A percentile compares a stretch with the other conserved stretches of the same genome.
phyloP scores from a whole-genome alignment of 495 filamentous ascomycete species.

The Neurospora tetrasperma region DNA sequence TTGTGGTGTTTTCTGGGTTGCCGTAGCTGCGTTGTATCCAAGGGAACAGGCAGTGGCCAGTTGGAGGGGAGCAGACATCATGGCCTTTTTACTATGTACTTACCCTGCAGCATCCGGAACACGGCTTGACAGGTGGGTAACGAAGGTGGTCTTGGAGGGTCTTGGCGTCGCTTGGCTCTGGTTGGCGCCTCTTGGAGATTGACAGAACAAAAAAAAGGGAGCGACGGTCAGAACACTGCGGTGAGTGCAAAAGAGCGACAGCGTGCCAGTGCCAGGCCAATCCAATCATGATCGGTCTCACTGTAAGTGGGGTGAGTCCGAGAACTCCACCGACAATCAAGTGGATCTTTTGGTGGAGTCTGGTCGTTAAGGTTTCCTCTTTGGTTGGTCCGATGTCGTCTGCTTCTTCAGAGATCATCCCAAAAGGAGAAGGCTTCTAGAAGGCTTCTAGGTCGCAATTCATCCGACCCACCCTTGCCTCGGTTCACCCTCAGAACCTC shows the following conservation, averaged over 20 bases:
- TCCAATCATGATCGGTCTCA: background rate
- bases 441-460: background rate
- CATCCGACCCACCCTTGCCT: background rate
- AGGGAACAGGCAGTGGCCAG: background rate
- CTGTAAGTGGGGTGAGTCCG: background rate
- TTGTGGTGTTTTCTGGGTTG: background rate
- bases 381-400: background rate
- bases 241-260: background rate
- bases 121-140: background rate
- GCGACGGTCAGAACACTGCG: background rate
- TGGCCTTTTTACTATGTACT: background rate
- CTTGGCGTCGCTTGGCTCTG: background rate
- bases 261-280: background rate
- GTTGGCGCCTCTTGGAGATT: background rate
- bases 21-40: background rate
- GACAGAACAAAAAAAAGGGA: background rate
- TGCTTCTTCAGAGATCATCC: background rate
- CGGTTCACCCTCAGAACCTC: background rate
- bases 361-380: background rate
- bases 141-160: background rate
- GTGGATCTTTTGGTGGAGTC: background rate
- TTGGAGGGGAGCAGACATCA: background rate
- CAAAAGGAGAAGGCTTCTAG: background rate
- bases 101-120: background rate
- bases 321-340: background rate